Conservation (phyloP, 2,329 filamentous ascomycete species). For the Eutypella sp. region DNA sequence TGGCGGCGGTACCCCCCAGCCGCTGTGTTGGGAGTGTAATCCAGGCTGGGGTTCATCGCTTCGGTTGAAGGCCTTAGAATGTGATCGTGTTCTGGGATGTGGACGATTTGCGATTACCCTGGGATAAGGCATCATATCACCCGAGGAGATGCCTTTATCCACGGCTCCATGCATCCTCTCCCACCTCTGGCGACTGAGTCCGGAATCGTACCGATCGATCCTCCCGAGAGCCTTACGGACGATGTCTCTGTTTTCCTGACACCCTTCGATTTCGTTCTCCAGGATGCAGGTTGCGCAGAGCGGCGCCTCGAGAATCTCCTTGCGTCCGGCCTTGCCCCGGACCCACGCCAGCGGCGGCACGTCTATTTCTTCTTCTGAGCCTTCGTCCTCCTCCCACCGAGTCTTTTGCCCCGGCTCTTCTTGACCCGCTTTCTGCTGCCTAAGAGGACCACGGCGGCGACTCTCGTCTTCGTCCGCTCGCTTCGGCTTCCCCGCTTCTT, state of each 20-base stretch:
- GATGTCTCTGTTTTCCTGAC: slow-evolving; percentile 28
- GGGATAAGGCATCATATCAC: no score
- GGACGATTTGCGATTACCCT: background rate
- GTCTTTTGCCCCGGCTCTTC: no score
- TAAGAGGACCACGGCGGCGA: no score
- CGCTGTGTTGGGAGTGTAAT: no score
- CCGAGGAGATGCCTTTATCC: no score
- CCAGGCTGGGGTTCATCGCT: no score
- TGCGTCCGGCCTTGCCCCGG: slow-evolving; percentile 14
- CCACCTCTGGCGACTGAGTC: slow-evolving; percentile 41
- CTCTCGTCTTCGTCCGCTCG: no score
- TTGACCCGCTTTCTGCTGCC: no score
- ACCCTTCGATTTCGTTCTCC: slow-evolving; percentile 20
- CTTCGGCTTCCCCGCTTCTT: no score
- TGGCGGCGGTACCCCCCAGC: no score
- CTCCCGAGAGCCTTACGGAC: slow-evolving; percentile 38
- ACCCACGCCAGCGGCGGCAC: background rate
- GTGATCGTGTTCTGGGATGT: no score
- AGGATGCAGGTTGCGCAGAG: slow-evolving; percentile 43
- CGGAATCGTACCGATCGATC: slow-evolving; percentile 40
- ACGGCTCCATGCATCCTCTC: slow-evolving; percentile 29
- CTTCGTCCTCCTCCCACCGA: slow-evolving; percentile 4
- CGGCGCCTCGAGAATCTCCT: slow-evolving; percentile 43
- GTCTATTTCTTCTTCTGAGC: slow-evolving; percentile 2
- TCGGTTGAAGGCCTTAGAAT: no score